Conservation (phyloP, 495 filamentous ascomycete genomes). For the Penicillium egyptiacum region DNA sequence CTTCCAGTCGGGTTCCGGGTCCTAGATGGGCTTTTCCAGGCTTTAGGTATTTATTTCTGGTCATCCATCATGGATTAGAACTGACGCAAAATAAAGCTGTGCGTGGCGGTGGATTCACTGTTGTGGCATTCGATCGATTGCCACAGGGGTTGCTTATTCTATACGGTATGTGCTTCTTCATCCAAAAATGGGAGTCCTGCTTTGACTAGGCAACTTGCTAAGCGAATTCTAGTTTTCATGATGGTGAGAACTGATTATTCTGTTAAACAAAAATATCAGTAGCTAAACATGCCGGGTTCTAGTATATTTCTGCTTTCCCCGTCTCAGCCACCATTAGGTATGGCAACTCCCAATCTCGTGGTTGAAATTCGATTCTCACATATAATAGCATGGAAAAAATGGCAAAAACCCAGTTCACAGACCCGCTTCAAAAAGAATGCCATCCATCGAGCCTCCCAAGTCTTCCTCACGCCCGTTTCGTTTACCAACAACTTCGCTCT, state of each 20-base stretch:
- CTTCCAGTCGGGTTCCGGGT: slow-evolving; percentile 58
- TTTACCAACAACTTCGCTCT: slow-evolving; percentile 63
- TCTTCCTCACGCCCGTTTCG: slow-evolving; percentile 46
- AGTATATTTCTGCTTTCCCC: slow-evolving; percentile 64
- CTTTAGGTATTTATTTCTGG: slow-evolving; percentile 42
- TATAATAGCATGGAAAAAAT: slow-evolving; percentile 24
- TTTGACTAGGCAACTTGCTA: slow-evolving; percentile 12
- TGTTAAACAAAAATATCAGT: slow-evolving; percentile 10
- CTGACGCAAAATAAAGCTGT: slow-evolving; percentile 50
- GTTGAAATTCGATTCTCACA: not conserved
- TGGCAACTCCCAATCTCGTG: not conserved
- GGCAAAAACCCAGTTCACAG: slow-evolving; percentile 21
- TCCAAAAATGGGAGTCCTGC: not conserved
- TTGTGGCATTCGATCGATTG: slow-evolving; percentile 66
- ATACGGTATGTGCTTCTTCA: slow-evolving; percentile 46
- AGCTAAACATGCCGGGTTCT: not conserved
- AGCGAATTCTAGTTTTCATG: slow-evolving; percentile 60
- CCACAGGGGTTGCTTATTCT: slow-evolving; percentile 72
- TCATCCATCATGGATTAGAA: not conserved
- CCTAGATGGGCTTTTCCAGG: slow-evolving; percentile 81
- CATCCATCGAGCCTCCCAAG: slow-evolving; percentile 7
- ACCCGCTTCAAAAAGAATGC: not conserved
- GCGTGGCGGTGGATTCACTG: slow-evolving; percentile 77
- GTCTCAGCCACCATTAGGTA: slow-evolving; percentile 56
- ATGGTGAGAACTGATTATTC: slow-evolving; percentile 49